Conservation (phyloP, 2,329 filamentous ascomycete species). For the Botrytis galanthina region DNA sequence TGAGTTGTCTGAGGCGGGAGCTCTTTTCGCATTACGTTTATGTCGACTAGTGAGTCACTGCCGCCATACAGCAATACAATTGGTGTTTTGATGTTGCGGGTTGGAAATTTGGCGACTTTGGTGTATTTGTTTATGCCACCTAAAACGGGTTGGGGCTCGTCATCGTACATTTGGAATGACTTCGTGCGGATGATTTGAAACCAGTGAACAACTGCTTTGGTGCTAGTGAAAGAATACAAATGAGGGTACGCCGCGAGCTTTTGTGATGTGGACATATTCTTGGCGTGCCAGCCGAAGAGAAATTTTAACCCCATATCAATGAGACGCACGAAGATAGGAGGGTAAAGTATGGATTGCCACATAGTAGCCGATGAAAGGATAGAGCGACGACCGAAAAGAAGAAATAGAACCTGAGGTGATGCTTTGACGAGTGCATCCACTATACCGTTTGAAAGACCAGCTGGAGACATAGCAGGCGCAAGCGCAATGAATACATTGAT, state of each 20-base stretch:
- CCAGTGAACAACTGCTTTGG: constrained; percentile 97
- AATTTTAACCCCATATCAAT: constrained; percentile 81
- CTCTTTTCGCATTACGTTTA: constrained; percentile 86
- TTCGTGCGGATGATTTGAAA: constrained; percentile 98
- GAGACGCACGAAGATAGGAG: constrained; percentile 82
- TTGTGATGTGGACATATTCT: constrained; percentile 80
- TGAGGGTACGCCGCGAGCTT: constrained; percentile 96
- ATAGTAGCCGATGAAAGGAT: constrained; percentile 92
- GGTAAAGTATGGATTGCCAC: constrained; percentile 96
- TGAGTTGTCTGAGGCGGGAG: constrained; percentile 81
- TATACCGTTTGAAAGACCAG: constrained; percentile 82
- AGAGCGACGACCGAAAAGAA: constrained; percentile 86
- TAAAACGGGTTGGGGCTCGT: constrained; percentile 79
- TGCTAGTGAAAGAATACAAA: constrained; percentile 93
- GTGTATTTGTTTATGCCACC: constrained; percentile 78
- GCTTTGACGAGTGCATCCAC: constrained; percentile 93
- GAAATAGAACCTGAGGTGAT: constrained; percentile 85
- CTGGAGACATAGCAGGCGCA: constrained; percentile 93
- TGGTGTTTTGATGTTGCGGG: constrained; percentile 93
- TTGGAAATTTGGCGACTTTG: constrained; percentile 94
- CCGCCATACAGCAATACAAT: constrained; percentile 93
- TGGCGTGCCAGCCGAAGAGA: constrained; percentile 84
- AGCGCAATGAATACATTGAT: constrained; percentile 95
- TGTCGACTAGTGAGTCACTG: constrained; percentile 90
- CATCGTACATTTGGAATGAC: constrained; percentile 97